Conservation (phyloP, 106 monocot species). For the Phalaenopsis aphrodite region DNA sequence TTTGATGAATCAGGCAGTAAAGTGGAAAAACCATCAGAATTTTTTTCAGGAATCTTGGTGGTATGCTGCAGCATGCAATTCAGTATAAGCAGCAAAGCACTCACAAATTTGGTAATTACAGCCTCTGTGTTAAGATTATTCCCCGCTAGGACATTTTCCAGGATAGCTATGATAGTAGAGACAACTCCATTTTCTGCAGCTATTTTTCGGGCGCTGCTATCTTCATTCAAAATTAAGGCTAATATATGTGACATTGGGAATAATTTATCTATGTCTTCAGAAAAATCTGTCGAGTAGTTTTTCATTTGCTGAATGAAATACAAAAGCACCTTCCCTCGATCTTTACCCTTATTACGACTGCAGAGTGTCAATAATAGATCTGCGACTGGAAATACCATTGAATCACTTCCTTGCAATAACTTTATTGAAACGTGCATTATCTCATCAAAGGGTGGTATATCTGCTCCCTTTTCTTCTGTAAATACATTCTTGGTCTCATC, state of each 20-base stretch:
- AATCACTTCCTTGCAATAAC: conserved; percentile 34
- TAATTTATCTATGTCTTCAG: conserved; percentile 20
- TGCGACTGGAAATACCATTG: conserved; percentile 40
- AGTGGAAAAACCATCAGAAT: conserved; percentile 20
- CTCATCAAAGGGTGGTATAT: conserved; percentile 56
- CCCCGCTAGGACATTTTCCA: conserved; percentile 24
- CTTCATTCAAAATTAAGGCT: conserved; percentile 54
- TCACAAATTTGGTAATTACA: conserved; percentile 37
- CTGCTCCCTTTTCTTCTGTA: conserved; percentile 24
- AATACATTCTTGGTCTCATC: conserved; percentile 25
- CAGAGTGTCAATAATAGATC: conserved; percentile 60
- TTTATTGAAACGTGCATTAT: conserved; percentile 44
- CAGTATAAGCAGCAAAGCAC: conserved; percentile 53
- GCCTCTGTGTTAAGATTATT: conserved; percentile 18
- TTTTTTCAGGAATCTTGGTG: conserved; percentile 25
- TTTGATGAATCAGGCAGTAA: conserved; percentile 21
- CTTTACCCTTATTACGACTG: conserved; percentile 53
- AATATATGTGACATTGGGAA: conserved; percentile 45
- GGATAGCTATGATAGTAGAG: conserved; percentile 33
- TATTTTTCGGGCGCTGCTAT: conserved; percentile 42
- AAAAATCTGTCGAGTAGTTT: too few species aligned
- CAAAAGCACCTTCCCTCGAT: conserved; percentile 29
- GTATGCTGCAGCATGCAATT: conserved; percentile 49
- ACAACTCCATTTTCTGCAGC: conserved; percentile 52
- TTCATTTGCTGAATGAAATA: conserved; percentile 28